Evolutionary conservation across 371 early-diverging fungal genomes (phyloP).

Genomic region (Rhizopus delemar): DNA sequence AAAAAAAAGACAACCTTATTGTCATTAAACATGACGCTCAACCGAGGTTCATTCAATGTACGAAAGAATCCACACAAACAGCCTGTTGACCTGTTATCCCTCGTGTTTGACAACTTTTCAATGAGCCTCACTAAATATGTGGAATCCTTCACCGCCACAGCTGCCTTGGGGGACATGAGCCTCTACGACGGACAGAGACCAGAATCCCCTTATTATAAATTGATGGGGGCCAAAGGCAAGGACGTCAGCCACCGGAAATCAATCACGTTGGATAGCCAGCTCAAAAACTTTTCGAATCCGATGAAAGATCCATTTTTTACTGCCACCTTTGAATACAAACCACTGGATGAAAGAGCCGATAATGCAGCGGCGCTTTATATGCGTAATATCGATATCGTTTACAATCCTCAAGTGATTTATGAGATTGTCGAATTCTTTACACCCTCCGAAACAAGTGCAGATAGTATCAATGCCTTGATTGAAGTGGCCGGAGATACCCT

Average conservation of each 20-base stretch:
- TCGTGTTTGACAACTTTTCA: constrained; percentile 70
- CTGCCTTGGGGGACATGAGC: constrained; percentile 77
- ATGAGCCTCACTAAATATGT: constrained; percentile 60
- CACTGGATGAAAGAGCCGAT: constrained; percentile 86
- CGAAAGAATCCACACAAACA: constrained; percentile 67
- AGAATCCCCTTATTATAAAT: constrained; percentile 76
- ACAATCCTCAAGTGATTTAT: constrained; percentile 79
- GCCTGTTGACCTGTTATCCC: constrained; percentile 58
- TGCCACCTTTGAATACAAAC: constrained; percentile 82
- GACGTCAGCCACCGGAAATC: constrained; percentile 29
- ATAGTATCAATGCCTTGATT: constrained; percentile 70
- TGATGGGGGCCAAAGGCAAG: constrained; percentile 80
- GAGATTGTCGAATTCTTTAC: constrained; percentile 83
- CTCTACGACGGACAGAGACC: constrained; percentile 80
- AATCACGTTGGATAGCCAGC: constrained; percentile 24
- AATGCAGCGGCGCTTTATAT: constrained; percentile 81
- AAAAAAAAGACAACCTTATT: constrained; percentile 60
- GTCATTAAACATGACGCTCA: constrained; percentile 69
- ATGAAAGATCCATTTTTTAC: constrained; percentile 77
- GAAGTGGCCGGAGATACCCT: constrained; percentile 88
- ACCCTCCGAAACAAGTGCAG: constrained; percentile 78
- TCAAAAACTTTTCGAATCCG: constrained; percentile 14
- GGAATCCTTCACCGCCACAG: constrained; percentile 68
- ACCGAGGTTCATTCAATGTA: constrained; percentile 84
- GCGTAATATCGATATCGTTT: constrained; percentile 89